phyloP scores from a whole-genome alignment of 2,329 filamentous ascomycete species.

The Calcarisporium arbuscula region DNA sequence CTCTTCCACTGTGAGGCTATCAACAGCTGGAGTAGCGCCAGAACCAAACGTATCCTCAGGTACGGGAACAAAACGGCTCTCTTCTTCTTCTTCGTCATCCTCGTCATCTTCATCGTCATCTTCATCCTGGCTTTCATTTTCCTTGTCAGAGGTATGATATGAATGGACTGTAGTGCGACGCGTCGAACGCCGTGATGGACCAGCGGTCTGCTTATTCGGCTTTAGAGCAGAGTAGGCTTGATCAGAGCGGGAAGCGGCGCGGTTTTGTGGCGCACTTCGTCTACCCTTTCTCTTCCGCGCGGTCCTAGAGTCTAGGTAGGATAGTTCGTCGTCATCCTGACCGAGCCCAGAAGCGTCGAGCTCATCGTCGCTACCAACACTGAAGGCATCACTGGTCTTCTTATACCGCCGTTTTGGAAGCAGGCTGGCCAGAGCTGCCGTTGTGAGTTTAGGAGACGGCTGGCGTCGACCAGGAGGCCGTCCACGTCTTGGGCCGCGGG shows the following conservation, averaged over 20 bases:
- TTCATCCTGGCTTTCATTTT: slow-evolving; percentile 40
- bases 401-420: slow-evolving; percentile 47
- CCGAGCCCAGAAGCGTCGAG: slow-evolving; percentile 41
- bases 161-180: slow-evolving; percentile 43
- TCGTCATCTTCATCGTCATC: slow-evolving; percentile 28
- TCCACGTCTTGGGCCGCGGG: slow-evolving; percentile 19
- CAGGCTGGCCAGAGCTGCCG: slow-evolving; percentile 47
- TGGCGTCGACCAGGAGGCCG: slow-evolving; percentile 22
- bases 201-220: slow-evolving; percentile 15
- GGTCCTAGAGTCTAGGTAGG: slow-evolving; percentile 33
- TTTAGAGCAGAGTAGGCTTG: slow-evolving; percentile 17
- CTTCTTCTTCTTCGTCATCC: slow-evolving; percentile 28
- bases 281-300: slow-evolving; percentile 27
- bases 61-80: slow-evolving; percentile 34
- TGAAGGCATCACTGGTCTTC: slow-evolving; percentile 30
- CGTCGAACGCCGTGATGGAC: slow-evolving; percentile 14
- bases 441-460: slow-evolving; percentile 39
- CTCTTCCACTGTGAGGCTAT: slow-evolving; percentile 40
- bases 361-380: slow-evolving; percentile 39
- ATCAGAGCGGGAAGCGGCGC: slow-evolving; percentile 13
- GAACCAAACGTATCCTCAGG: slow-evolving; percentile 39
- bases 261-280: slow-evolving; percentile 23
- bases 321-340: slow-evolving; percentile 51
- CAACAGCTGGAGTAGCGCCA: slow-evolving; percentile 24
- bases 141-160: slow-evolving; percentile 48